phyloP scores from a whole-genome alignment of 2,329 filamentous ascomycete genomes.

The Corynespora cassiicola region DNA sequence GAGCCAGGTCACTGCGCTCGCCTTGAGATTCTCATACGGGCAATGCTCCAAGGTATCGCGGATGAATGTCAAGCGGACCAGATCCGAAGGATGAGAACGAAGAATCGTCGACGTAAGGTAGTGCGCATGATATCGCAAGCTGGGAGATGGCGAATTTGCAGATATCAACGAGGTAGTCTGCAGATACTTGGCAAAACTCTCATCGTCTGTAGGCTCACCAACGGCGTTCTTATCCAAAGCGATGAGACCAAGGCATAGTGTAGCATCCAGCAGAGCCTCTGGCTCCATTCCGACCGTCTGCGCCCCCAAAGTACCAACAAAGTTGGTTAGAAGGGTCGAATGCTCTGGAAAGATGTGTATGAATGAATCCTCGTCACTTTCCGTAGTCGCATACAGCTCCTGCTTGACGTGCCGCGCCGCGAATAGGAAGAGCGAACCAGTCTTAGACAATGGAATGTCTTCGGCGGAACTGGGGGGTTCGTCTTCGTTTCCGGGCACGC shows the following conservation, averaged over 20 bases:
- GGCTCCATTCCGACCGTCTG: slow-evolving; percentile 48
- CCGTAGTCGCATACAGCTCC: slow-evolving; percentile 55
- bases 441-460: slow-evolving; percentile 63
- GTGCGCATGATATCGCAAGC: slow-evolving; percentile 56
- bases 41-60: slow-evolving; percentile 62
- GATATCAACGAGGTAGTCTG: slow-evolving; percentile 57
- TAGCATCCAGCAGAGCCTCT: slow-evolving; percentile 60
- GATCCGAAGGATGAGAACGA: slow-evolving; percentile 60
- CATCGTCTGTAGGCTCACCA: slow-evolving; percentile 55
- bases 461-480: slow-evolving; percentile 59
- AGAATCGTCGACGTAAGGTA: slow-evolving; percentile 57
- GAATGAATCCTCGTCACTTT: slow-evolving; percentile 35
- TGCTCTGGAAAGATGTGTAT: slow-evolving; percentile 62
- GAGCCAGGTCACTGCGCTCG: slow-evolving; percentile 65
- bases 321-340: slow-evolving; percentile 58
- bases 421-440: slow-evolving; percentile 61
- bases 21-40: slow-evolving; percentile 61
- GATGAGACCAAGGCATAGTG: slow-evolving; percentile 60
- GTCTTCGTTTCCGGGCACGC: slow-evolving; percentile 58
- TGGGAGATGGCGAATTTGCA: slow-evolving; percentile 55
- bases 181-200: slow-evolving; percentile 60
- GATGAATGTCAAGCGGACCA: slow-evolving; percentile 61
- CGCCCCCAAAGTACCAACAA: slow-evolving; percentile 51
- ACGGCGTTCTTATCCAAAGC: slow-evolving; percentile 54
- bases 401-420: slow-evolving; percentile 59